phyloP scores from a whole-genome alignment of 1,284 basidiomycete genomes.

The Peniophora sp. region DNA sequence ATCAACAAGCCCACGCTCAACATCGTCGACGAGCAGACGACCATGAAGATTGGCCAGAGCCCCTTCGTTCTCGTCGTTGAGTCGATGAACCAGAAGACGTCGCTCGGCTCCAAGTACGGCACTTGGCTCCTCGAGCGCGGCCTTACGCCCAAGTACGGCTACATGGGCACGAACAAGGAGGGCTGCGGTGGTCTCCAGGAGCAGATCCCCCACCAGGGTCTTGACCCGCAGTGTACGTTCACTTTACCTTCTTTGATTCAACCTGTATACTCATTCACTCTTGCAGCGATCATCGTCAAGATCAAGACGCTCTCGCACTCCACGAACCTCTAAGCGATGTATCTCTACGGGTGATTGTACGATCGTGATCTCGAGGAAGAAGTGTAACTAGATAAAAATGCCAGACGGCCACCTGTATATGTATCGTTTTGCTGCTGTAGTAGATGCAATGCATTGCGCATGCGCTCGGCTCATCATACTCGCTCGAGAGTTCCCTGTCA shows the following conservation, averaged over 20 bases:
- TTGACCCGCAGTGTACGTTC: conserved; percentile 61
- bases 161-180: conserved; percentile 76
- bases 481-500: no score
- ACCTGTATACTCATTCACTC: conserved; percentile 8
- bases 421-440: no score
- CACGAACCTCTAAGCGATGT: background rate
- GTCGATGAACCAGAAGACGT: conserved; percentile 82
- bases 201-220: conserved; percentile 69
- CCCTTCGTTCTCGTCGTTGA: conserved; percentile 79
- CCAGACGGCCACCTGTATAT: no score
- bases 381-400: background rate
- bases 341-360: background rate
- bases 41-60: conserved; percentile 62
- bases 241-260: conserved; percentile 4
- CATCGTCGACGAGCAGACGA: conserved; percentile 70
- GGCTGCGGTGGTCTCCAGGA: conserved; percentile 79
- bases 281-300: conserved; percentile 56
- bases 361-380: background rate
- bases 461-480: no score
- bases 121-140: conserved; percentile 78
- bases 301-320: conserved; percentile 45
- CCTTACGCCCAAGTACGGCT: conserved; percentile 72
- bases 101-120: conserved; percentile 76
- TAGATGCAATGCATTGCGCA: no score
- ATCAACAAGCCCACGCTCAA: conserved; percentile 82